Evolutionary conservation across 2,329 filamentous ascomycete species (phyloP).

Genomic region (Stachybotrys echinatus): DNA sequence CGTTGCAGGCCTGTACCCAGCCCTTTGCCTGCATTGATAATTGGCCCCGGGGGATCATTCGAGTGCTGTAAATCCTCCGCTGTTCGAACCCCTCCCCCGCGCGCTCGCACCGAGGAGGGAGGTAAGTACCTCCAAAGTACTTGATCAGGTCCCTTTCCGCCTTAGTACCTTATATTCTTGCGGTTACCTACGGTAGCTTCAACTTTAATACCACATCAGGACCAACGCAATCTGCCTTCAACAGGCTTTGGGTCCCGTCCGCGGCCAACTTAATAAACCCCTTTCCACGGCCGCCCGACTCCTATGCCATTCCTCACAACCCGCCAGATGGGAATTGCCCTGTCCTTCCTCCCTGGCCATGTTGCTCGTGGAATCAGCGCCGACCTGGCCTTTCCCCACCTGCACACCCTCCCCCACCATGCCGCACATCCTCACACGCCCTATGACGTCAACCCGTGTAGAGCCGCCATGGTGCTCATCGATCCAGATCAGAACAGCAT

Average conservation of each 20-base stretch:
- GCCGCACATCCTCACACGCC: not conserved
- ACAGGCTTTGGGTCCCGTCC: too few species aligned
- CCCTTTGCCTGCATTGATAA: not conserved
- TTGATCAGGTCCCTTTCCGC: not conserved
- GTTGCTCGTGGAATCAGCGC: not conserved
- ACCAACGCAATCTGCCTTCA: too few species aligned
- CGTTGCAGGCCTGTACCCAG: not conserved
- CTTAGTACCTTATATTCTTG: too few species aligned
- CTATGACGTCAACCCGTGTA: not conserved
- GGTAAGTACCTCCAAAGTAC: not conserved
- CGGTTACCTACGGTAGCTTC: too few species aligned
- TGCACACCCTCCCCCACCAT: not conserved
- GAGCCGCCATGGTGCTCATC: not conserved
- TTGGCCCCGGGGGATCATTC: too few species aligned
- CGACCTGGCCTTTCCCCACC: not conserved
- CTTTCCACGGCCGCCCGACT: too few species aligned
- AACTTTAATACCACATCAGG: too few species aligned
- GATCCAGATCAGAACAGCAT: not conserved
- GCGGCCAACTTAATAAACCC: too few species aligned
- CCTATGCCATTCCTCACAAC: too few species aligned
- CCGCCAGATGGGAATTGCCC: too few species aligned
- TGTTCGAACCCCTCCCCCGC: not conserved
- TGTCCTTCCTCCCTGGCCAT: too few species aligned
- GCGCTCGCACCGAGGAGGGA: too few species aligned
- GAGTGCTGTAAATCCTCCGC: not conserved